Conservation (phyloP, 805 yeast genomes). For the Clavispora carvajalis region DNA sequence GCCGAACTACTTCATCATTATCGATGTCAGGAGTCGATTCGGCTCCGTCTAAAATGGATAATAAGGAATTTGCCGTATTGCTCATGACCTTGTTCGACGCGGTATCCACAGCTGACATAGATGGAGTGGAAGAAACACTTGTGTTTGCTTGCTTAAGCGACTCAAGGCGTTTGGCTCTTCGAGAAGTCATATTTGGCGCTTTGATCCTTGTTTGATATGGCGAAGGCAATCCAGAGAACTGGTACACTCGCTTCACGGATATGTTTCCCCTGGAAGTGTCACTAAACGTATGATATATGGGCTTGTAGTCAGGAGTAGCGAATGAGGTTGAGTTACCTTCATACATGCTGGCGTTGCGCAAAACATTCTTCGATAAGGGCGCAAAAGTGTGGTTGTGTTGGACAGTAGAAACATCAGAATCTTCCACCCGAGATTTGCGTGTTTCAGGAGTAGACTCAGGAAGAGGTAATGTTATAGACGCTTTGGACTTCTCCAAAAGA, state of each 20-base stretch:
- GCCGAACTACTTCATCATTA: background rate
- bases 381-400: constrained; percentile 11
- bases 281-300: constrained; percentile 30
- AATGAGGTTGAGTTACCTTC: constrained; percentile 15
- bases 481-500: constrained; percentile 29
- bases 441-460: constrained; percentile 7
- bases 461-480: constrained; percentile 10
- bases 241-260: constrained; percentile 39
- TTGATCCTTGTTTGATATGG: constrained; percentile 38
- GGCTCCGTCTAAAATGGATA: constrained; percentile 37
- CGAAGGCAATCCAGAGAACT: constrained; percentile 41
- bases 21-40: constrained; percentile 3
- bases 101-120: constrained; percentile 3
- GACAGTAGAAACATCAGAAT: background rate
- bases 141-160: constrained; percentile 1
- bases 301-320: constrained; percentile 35
- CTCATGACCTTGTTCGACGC: constrained; percentile 28
- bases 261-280: constrained; percentile 23
- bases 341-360: constrained; percentile 21
- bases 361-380: constrained; percentile 25
- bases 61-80: constrained; percentile 45
- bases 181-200: constrained; percentile 23
- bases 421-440: background rate
- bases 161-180: constrained; percentile 9
- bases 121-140: constrained; percentile 2